Evolutionary conservation across 176 grass and related monocot species (phyloP).

Genomic region (Stipa capillata): DNA sequence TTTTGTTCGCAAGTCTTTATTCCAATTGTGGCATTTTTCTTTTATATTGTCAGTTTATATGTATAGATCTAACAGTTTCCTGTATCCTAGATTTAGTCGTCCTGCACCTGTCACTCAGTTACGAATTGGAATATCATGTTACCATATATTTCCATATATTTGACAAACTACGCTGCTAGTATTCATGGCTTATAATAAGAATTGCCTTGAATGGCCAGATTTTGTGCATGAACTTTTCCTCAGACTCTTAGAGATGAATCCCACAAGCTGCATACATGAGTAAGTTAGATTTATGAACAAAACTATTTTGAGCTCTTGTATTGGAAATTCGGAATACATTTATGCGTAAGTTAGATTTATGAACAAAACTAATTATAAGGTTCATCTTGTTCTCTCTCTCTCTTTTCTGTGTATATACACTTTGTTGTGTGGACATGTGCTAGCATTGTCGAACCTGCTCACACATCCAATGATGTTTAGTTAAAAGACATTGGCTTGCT

Average conservation of each 20-base stretch:
- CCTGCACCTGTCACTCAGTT: not conserved
- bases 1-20: not conserved
- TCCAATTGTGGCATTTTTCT: not conserved
- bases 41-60: not conserved
- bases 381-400: not conserved
- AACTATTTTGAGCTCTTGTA: too few species aligned
- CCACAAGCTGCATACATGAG: not conserved
- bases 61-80: too few species aligned
- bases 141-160: slow-evolving; percentile 1
- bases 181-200: not conserved
- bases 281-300: not conserved
- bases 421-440: too few species aligned
- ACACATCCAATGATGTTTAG: not conserved
- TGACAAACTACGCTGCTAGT: not conserved
- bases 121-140: not conserved
- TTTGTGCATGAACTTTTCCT: not conserved
- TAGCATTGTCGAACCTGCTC: not conserved
- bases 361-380: not conserved
- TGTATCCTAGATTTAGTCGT: not conserved
- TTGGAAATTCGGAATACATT: not conserved
- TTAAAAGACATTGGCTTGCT: not conserved
- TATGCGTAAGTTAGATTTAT: not conserved
- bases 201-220: not conserved
- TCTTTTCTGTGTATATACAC: not conserved
- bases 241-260: not conserved